Conservation (phyloP, 2,329 filamentous ascomycete species). For the Hymenoscyphus albidus region DNA sequence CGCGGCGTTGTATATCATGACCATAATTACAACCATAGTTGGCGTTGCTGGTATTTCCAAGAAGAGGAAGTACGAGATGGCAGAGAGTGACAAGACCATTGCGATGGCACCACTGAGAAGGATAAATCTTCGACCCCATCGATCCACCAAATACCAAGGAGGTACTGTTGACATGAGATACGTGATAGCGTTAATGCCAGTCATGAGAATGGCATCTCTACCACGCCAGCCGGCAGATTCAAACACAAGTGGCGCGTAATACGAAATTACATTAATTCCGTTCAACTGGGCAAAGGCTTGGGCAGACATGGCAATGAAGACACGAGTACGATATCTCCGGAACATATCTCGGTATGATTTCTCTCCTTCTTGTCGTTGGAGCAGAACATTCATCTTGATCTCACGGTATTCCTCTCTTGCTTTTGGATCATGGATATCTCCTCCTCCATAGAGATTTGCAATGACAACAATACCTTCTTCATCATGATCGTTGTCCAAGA, state of each 20-base stretch:
- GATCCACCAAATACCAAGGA: conserved; percentile 95
- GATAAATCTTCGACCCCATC: conserved; percentile 84
- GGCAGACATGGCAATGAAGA: conserved; percentile 98
- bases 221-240: conserved; percentile 95
- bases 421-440: conserved; percentile 89
- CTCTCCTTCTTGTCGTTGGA: conserved; percentile 93
- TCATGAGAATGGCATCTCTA: conserved; percentile 90
- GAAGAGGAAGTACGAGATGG: conserved; percentile 94
- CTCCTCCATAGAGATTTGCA: conserved; percentile 92
- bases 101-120: conserved; percentile 83
- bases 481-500: conserved; percentile 95
- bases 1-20: conserved; percentile 97
- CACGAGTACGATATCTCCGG: conserved; percentile 81
- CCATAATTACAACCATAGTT: conserved; percentile 82
- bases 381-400: conserved; percentile 96
- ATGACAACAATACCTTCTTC: conserved; percentile 98
- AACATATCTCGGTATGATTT: conserved; percentile 93
- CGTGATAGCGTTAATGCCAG: conserved; percentile 88
- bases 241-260: conserved; percentile 95
- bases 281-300: conserved; percentile 95
- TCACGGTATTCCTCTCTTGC: conserved; percentile 95
- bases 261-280: conserved; percentile 99
- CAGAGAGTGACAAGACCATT: conserved; percentile 83
- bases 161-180: conserved; percentile 91
- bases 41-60: conserved; percentile 77